Evolutionary conservation across 1,139 yeast genomes (phyloP), one percentile per base, ranked within the genome.

Genomic region (Sugiyamaella neomexicana): DNA sequence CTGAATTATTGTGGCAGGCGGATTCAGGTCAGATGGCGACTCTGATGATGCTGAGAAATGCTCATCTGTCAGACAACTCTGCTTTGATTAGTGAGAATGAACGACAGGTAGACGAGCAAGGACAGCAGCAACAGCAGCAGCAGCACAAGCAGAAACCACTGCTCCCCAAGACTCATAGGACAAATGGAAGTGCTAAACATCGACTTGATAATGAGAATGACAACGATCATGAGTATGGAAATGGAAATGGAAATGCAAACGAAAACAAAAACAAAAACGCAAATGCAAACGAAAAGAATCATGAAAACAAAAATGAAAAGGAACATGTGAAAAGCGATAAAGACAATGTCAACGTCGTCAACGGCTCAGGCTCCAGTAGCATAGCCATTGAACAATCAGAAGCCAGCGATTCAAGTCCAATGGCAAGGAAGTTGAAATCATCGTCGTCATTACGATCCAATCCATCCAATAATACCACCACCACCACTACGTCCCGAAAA

Each of bases 11-110:
- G 5, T 32, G 37, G 34, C 46, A 31, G 6, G 16, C 39, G 31
- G 47, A 32, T 27, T 34, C 25, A 49, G 50, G 12, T 50, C 50
- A 46, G 37, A 57, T 57, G 60, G 58, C 59, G 58, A 56, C 58
- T 38, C 49, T 55, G 59, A 54, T 57, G 40, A 54, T 57, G 57
- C 45, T 57, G 39, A 46, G 57, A 47, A 55, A 54, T 53, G 53
- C 55, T 23, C 54, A 46, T 37, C 52, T 50, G 25, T 43, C 56
- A 46, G 48, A 50, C 46, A 42, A 34, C 38, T 13, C 50, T 27
- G 23, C 53, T 41, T 50, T 48, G 20, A n/a, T 41, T 39, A 49
- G 41, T 23, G 51, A 52, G 27, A 27, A 39, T 45, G 54, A 45
- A 23, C 54, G 13, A 16, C 46, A 51, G 12, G 39, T 10, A 27